A percentile compares a stretch with the other conserved stretches of the same genome.
Conservation (phyloP, 371 early-diverging fungal species). For the Rhizopus arrhizus region DNA sequence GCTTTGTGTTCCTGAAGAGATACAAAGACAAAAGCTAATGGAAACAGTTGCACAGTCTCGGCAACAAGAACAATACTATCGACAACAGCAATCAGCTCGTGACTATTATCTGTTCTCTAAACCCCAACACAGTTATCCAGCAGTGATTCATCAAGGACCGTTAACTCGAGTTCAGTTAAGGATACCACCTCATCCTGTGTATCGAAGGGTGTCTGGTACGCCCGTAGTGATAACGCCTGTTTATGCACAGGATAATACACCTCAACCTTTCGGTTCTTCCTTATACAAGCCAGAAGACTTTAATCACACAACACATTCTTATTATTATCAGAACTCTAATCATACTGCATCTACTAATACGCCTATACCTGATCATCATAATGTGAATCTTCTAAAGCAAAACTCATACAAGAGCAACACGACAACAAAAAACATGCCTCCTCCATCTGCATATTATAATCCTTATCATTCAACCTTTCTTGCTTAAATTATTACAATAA, state of each 20-base stretch:
- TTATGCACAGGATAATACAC: not conserved
- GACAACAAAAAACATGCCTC: not conserved
- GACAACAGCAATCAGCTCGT: not conserved
- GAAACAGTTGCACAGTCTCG: conserved; percentile 17
- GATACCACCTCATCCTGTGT: conserved; percentile 25
- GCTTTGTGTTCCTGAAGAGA: conserved; percentile 21
- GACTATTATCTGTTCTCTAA: conserved; percentile 19
- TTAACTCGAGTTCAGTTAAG: conserved; percentile 21
- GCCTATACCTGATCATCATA: not conserved
- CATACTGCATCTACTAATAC: not conserved
- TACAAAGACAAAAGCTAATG: conserved; percentile 28
- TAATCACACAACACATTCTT: not conserved
- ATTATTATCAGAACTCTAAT: not conserved
- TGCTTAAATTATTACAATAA: not conserved
- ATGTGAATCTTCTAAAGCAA: not conserved
- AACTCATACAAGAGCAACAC: not conserved
- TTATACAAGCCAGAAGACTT: not conserved
- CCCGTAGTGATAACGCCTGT: not conserved
- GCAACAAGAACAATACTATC: conserved; percentile 11
- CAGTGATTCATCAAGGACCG: conserved; percentile 19
- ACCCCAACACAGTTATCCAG: conserved; percentile 20
- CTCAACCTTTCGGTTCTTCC: too few species aligned
- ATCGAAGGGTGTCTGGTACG: conserved; percentile 4
- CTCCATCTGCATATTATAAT: conserved; percentile 6
- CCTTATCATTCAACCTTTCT: conserved; percentile 24